A percentile compares a stretch with the other conserved stretches of the same genome.
Conservation (phyloP, 148 eudicot species). For the Rheum nobile region DNA sequence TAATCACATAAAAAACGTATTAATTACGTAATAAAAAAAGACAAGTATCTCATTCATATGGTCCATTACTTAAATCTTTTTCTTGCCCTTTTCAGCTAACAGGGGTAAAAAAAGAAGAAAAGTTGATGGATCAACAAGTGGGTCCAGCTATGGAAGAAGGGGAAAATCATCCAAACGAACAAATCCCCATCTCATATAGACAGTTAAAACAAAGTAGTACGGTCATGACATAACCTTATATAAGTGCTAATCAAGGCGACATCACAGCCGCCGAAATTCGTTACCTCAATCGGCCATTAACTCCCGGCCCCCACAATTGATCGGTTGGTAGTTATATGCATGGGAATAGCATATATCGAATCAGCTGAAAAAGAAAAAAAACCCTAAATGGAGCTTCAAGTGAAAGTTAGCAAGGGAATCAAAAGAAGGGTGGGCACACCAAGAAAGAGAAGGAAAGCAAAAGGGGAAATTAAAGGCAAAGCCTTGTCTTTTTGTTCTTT, state of each 20-base stretch:
- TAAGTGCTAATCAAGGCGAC: constrained; percentile 2
- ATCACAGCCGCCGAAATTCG: constrained; percentile 13
- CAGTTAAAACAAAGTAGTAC: not conserved
- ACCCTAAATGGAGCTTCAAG: constrained; percentile 13
- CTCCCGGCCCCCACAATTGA: not conserved
- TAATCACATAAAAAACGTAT: not conserved
- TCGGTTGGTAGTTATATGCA: constrained; percentile 11
- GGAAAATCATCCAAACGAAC: not conserved
- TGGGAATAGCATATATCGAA: constrained; percentile 6
- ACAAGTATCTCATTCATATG: not conserved
- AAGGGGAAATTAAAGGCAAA: constrained; percentile 7
- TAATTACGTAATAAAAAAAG: not conserved
- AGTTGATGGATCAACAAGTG: constrained; percentile 4
- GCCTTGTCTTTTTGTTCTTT: not conserved
- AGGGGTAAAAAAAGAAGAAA: not conserved
- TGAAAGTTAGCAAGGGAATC: constrained; percentile 24
- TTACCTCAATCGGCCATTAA: constrained; percentile 12
- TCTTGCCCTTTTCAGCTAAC: not conserved
- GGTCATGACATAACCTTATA: not conserved
- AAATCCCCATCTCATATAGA: constrained; percentile 9
- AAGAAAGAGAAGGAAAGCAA: constrained; percentile 9
- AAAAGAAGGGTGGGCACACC: not conserved
- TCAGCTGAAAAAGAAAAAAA: not conserved
- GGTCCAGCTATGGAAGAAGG: not conserved
- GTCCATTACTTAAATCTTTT: not conserved